Evolutionary conservation across 768 basidiomycete genomes (phyloP), one percentile per base, ranked within the genome.

Genomic region (Lactifluus rugatus): DNA sequence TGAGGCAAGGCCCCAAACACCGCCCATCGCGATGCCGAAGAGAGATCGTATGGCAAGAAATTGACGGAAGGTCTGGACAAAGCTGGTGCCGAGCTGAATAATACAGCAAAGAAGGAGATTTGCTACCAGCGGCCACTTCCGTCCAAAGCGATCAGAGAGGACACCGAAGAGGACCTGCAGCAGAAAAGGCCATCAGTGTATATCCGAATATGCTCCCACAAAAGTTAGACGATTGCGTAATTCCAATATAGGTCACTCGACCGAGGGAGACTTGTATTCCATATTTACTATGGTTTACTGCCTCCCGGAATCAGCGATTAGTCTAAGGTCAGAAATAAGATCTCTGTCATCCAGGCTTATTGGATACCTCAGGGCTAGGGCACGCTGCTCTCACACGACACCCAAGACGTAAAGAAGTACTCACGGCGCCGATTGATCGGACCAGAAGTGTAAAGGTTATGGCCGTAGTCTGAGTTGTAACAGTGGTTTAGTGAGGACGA

Each of bases 371-470:
- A 46, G 45, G 28, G 42, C 21, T 19, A 13, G 37, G 21, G 13
- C 5, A n/a, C 26, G 14, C 42, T 32, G 28, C 19, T 23, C 19
- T 23, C 26, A 47, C 9, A 47, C 32, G 47, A 31, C 8, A 14
- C 19, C 10, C 5, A 39, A 25, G 5, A 32, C 16, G 17, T 34
- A 23, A 48, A 37, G 39, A 23, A 32, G 44, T 44, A 63, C 78
- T 67, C 41, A 78, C 85, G 42, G 88, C 87, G 34, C 87, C 88
- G 51, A 80, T 73, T 5, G 89, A 87, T 58, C 94, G 82, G 76
- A 97, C 87, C n/a, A 98, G 81, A 1, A 98, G 77, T 0, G 94
- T 96, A 49, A 96, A 77, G 6, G 94, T 96, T 67, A 98, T 93
- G 5, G 90, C 80, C 19, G 84, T 83, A 48, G 89, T 89, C 78